Evolutionary conservation across 768 basidiomycete genomes (phyloP).

Genomic region (Tulasnella sp.): DNA sequence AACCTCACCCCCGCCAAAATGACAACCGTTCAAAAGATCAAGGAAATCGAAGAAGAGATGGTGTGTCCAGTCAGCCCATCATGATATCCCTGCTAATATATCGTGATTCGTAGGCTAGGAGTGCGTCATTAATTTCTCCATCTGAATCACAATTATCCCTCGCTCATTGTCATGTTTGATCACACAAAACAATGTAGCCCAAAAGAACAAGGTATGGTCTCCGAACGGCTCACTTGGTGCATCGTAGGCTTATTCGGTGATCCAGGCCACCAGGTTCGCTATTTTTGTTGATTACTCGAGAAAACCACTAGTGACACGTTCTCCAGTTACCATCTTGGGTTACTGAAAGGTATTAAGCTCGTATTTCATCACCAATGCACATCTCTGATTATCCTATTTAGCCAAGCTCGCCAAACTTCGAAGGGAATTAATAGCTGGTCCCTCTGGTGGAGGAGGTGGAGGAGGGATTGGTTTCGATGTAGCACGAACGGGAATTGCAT

Average conservation of each 20-base stretch:
- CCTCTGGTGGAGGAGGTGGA: conserved; percentile 70
- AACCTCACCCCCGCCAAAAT: too few species aligned
- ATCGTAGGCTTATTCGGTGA: neutral
- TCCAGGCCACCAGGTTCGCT: conserved; percentile 19
- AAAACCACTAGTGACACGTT: too few species aligned
- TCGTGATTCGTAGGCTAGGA: conserved; percentile 54
- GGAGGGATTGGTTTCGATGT: conserved; percentile 94
- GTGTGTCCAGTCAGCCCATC: conserved; percentile 31
- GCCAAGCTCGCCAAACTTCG: conserved; percentile 96
- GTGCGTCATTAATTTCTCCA: conserved; percentile 32
- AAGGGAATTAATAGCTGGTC: conserved; percentile 77
- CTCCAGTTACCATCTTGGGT: conserved; percentile 92
- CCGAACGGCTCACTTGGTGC: neutral
- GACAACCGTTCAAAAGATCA: conserved; percentile 87
- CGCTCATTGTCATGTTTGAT: too few species aligned
- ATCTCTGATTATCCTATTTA: conserved; percentile 8
- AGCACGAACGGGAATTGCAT: conserved; percentile 79
- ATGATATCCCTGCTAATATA: neutral
- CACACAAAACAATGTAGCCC: conserved; percentile 38
- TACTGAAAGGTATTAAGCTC: conserved; percentile 51
- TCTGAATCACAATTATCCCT: too few species aligned
- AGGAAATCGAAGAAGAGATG: conserved; percentile 98
- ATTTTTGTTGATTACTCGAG: too few species aligned
- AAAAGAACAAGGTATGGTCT: conserved; percentile 60
- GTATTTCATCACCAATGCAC: neutral